Evolutionary conservation across 768 basidiomycete genomes (phyloP).

Genomic region (Pulveroboletus sp.): DNA sequence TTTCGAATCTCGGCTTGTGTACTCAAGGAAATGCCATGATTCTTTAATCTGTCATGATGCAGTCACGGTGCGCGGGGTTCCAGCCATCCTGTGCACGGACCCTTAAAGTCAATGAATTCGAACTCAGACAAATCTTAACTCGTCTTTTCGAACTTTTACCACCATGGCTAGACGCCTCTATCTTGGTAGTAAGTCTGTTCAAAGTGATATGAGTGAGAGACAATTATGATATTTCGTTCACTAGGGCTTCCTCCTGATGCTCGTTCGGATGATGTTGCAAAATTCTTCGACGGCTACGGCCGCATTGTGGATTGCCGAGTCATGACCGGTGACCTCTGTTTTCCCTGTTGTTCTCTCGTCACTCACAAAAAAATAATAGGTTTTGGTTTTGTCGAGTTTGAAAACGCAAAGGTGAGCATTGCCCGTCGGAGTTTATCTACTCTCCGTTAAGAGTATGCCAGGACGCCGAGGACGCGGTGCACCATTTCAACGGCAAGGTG

Average conservation of each 20-base stretch:
- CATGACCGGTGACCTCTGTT: slow-evolving; percentile 75
- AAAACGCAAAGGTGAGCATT: slow-evolving; percentile 60
- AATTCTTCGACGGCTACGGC: slow-evolving; percentile 89
- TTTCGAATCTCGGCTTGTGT: too few relatives aligned
- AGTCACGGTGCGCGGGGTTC: slow-evolving; percentile 19
- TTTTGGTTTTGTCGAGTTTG: slow-evolving; percentile 97
- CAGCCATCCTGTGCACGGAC: slow-evolving; percentile 25
- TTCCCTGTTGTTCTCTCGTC: neutral
- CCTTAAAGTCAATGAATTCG: slow-evolving; percentile 28
- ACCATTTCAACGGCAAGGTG: slow-evolving; percentile 79
- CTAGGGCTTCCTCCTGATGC: slow-evolving; percentile 80
- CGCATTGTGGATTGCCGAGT: slow-evolving; percentile 87
- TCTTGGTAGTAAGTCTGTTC: slow-evolving; percentile 63
- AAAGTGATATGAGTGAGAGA: neutral
- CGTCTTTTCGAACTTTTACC: slow-evolving; percentile 29
- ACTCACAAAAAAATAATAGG: slow-evolving; percentile 43
- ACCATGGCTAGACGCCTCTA: slow-evolving; percentile 82
- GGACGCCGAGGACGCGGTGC: slow-evolving; percentile 94
- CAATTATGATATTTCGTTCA: neutral
- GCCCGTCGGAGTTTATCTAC: neutral
- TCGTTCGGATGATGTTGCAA: slow-evolving; percentile 78
- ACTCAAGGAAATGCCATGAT: too few relatives aligned
- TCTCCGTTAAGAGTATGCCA: too few relatives aligned
- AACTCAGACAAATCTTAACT: slow-evolving; percentile 31
- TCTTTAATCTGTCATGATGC: too few relatives aligned